These are phyloP conservation scores for Citrus cavaleriei DNA, from an alignment of 345 rosid genomes.

Conservation along the genomic window DNA sequence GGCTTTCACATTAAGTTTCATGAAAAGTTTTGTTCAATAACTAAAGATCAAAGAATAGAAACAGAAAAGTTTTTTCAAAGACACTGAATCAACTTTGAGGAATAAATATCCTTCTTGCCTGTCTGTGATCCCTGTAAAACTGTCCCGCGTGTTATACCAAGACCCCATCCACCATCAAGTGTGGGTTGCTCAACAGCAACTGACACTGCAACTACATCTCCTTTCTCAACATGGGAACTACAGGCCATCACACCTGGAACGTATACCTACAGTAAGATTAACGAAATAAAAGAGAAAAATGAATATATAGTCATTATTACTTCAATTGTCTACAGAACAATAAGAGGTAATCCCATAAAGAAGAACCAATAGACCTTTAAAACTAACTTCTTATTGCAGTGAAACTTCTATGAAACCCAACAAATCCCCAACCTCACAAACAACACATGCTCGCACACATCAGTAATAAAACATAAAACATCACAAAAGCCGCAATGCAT, in stretches of 20 bases:
- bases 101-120: conserved; percentile 44
- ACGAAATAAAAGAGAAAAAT: conserved; percentile 11
- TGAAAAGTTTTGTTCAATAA: neutral
- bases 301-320: neutral
- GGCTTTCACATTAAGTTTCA: neutral
- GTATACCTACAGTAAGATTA: conserved; percentile 56
- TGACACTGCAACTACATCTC: conserved; percentile 91
- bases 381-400: neutral
- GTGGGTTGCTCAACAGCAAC: conserved; percentile 79
- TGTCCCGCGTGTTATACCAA: conserved; percentile 86
- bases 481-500: neutral
- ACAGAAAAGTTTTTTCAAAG: neutral
- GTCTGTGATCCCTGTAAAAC: conserved; percentile 73
- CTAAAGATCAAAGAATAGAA: neutral
- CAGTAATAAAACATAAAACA: neutral
- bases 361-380: neutral
- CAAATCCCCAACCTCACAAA: neutral
- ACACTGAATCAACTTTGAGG: neutral
- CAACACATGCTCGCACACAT: neutral
- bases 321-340: neutral
- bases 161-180: conserved; percentile 69
- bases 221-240: conserved; percentile 94
- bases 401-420: neutral
- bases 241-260: conserved; percentile 98
- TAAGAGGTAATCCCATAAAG: neutral